Conservation (phyloP, 2,329 filamentous ascomycete species). For the Fonsecaea erecta region DNA sequence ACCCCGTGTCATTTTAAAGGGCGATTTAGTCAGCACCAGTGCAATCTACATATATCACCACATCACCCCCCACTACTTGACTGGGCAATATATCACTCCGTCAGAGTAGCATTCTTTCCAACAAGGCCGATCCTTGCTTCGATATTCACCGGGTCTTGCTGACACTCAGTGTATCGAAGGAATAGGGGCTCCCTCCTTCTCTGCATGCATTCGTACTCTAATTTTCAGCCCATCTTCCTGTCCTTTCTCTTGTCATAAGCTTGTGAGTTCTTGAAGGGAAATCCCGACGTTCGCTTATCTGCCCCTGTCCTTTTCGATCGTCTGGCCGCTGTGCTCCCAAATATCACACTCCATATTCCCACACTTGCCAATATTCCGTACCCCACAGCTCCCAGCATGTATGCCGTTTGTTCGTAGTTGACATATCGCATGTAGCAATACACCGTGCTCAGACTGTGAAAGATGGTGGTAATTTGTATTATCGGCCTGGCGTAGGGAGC, state of each 20-base stretch:
- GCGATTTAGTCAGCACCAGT: not conserved
- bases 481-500: constrained; percentile 70
- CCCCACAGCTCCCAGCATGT: constrained; percentile 63
- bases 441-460: constrained; percentile 67
- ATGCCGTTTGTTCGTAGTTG: constrained; percentile 59
- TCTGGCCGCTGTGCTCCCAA: constrained; percentile 60
- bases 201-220: not conserved
- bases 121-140: not conserved
- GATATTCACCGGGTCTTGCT: not conserved
- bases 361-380: constrained; percentile 63
- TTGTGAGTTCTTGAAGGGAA: constrained; percentile 66
- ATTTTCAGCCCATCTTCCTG: constrained; percentile 41
- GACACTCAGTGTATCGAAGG: too few relatives aligned
- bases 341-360: constrained; percentile 68
- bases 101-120: not conserved
- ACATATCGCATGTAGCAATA: constrained; percentile 72
- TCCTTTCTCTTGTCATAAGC: constrained; percentile 58
- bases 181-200: not conserved
- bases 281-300: constrained; percentile 69
- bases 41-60: too few relatives aligned
- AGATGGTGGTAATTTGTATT: constrained; percentile 67
- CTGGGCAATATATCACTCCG: not conserved
- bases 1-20: not conserved
- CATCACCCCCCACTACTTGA: not conserved
- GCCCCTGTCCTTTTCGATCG: constrained; percentile 68